Base-by-base conservation (phyloP, 192 early-diverging fungal species). In the Backusella parvicylindrica region DNA sequence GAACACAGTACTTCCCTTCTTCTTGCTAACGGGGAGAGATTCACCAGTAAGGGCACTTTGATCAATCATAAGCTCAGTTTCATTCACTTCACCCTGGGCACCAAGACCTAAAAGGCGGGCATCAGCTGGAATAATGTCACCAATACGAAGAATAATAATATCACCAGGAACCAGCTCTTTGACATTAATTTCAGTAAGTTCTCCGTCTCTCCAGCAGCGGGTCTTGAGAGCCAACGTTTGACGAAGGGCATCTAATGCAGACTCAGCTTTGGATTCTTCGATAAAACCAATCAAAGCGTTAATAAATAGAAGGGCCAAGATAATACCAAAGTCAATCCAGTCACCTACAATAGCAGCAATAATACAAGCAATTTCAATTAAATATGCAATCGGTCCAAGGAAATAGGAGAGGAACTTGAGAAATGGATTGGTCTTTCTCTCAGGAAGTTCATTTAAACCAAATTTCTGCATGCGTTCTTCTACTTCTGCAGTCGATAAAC, bases 281-380 rank as follows among this genome's bases (percentile, higher is more conserved):
- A 94, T 87, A 75, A 92, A 98, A 80, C 96, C 96, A 79, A 98
- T 97, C 71, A 91, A 85, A 43, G 96, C 96, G 78, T 98, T 98
- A 85, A 92, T 88, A 33, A 94, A 81, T 70, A 95, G 85, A n/a
- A 95, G 81, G 7, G 84, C 94, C 50, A 92, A 75, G 75, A 95
- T 94, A 74, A 95, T 93, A 76, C 92, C 92, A 82, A 96, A 92
- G 77, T 96, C 92, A 71, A 93, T 81, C 87, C 86, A 87, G 53
- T 87, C 89, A 76, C 88, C 85, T n/a, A 92, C 90, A 2, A 92
- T 83, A 40, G 84, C 92, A 26, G 92, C 84, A 43, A 94, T 85
- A 66, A 96, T 92, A 74, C 86, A 88, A 18, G 95, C 92, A 71
- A 96, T 89, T 84, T 97, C 95, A 71, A 97, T 93, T 63, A 97